These are phyloP conservation scores for Calonectria pseudoreteaudii DNA, from an alignment of 2,329 filamentous ascomycete species.

Conservation along the genomic window DNA sequence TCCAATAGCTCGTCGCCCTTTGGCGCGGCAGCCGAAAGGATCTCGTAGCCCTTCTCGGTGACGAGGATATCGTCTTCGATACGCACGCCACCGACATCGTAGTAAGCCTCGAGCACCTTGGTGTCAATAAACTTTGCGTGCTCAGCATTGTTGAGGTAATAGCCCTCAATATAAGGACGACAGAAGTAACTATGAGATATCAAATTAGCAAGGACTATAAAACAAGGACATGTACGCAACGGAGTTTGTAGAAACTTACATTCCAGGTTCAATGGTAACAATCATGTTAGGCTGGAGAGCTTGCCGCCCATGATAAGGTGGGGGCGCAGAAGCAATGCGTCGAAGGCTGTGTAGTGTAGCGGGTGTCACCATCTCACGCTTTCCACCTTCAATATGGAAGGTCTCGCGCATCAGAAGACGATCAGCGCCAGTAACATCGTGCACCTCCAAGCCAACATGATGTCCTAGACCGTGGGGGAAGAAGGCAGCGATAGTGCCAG, in stretches of 20 bases:
- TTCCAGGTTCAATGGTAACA: conserved; percentile 83
- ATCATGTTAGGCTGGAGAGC: conserved; percentile 72
- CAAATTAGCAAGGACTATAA: conserved; percentile 4
- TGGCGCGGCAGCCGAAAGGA: conserved; percentile 79
- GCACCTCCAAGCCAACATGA: conserved; percentile 74
- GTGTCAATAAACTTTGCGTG: conserved; percentile 75
- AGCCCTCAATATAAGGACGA: conserved; percentile 77
- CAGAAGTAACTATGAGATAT: conserved; percentile 73
- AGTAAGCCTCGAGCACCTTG: conserved; percentile 75
- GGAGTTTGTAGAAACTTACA: conserved; percentile 55
- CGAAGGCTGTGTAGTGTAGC: conserved; percentile 47
- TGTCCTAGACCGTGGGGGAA: conserved; percentile 76
- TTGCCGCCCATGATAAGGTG: conserved; percentile 50
- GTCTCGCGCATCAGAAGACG: conserved; percentile 48
- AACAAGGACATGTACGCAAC: neutral
- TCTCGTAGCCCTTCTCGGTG: conserved; percentile 82
- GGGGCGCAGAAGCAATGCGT: conserved; percentile 38
- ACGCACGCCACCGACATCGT: conserved; percentile 85
- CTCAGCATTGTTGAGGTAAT: conserved; percentile 69
- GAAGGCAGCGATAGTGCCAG: conserved; percentile 70
- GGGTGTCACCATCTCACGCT: conserved; percentile 56
- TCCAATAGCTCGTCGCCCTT: conserved; percentile 79
- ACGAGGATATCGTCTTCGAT: conserved; percentile 94
- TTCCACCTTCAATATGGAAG: conserved; percentile 49
- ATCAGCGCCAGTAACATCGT: conserved; percentile 64